These are phyloP conservation scores for Physcomitrellopsis africana DNA, from an alignment of 225 moss, liverwort and hornwort species.

Conservation along the genomic window DNA sequence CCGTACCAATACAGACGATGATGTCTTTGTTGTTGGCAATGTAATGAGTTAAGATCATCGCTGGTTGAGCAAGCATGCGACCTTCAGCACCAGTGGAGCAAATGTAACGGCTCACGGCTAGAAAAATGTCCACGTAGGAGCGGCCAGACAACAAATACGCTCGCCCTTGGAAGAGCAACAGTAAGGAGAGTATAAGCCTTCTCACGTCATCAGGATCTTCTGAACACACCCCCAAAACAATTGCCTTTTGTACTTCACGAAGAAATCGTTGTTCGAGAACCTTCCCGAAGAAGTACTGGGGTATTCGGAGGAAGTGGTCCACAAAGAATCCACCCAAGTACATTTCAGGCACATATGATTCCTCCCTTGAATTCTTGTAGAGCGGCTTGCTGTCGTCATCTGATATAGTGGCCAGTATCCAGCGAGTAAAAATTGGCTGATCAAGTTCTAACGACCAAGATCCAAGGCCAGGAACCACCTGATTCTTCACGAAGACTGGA, in stretches of 20 bases:
- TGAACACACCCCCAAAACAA: conserved; percentile 71
- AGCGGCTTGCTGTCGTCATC: conserved; percentile 54
- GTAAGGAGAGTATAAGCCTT: conserved; percentile 72
- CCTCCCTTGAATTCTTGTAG: conserved; percentile 62
- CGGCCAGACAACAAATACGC: conserved; percentile 76
- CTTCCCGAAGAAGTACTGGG: conserved; percentile 70
- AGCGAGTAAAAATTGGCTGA: conserved; percentile 75
- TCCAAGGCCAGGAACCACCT: conserved; percentile 55
- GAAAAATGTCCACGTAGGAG: conserved; percentile 91
- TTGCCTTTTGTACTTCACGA: conserved; percentile 85
- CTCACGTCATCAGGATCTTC: conserved; percentile 72
- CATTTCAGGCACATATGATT: conserved; percentile 79
- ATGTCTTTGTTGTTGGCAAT: conserved; percentile 88
- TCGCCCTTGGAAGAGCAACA: conserved; percentile 82
- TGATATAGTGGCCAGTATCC: conserved; percentile 62
- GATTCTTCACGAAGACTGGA: conserved; percentile 58
- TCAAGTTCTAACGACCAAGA: conserved; percentile 68
- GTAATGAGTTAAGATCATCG: conserved; percentile 73
- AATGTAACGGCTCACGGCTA: conserved; percentile 74
- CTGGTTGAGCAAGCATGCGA: conserved; percentile 76
- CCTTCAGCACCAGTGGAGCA: conserved; percentile 64
- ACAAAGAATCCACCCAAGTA: conserved; percentile 92
- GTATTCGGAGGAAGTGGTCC: conserved; percentile 86
- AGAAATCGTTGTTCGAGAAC: conserved; percentile 82
- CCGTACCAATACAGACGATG: conserved; percentile 88